Conservation (phyloP, 345 rosid genomes). For the Sapria himalayana region DNA sequence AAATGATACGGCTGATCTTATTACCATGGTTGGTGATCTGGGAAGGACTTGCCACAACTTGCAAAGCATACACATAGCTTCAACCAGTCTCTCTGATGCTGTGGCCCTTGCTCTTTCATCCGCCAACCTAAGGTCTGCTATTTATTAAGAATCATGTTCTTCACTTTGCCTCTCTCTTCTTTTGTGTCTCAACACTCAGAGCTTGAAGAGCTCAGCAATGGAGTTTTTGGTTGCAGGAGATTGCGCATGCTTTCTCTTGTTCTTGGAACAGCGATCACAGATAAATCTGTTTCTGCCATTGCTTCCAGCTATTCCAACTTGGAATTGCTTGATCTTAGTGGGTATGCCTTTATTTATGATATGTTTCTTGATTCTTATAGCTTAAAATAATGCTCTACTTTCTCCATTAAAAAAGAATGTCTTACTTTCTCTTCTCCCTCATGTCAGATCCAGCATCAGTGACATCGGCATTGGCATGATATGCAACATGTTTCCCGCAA, state of each 20-base stretch:
- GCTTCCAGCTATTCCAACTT: slow-evolving; percentile 50
- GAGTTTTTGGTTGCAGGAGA: too few species aligned
- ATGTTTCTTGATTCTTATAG: background rate
- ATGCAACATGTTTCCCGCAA: slow-evolving; percentile 69
- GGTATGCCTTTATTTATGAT: slow-evolving; percentile 33
- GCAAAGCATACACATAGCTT: slow-evolving; percentile 75
- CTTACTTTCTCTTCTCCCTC: slow-evolving; percentile 6
- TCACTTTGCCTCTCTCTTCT: too few species aligned
- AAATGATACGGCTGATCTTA: slow-evolving; percentile 57
- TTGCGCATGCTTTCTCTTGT: slow-evolving; percentile 88
- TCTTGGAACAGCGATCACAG: slow-evolving; percentile 74
- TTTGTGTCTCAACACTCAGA: too few species aligned
- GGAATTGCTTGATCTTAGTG: slow-evolving; percentile 91
- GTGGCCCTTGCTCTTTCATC: slow-evolving; percentile 75
- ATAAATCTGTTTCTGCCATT: slow-evolving; percentile 90
- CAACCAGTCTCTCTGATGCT: slow-evolving; percentile 57
- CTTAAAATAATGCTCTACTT: background rate
- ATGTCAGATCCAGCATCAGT: slow-evolving; percentile 73
- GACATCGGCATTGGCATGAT: slow-evolving; percentile 97
- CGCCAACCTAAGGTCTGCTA: slow-evolving; percentile 64
- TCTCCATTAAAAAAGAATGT: background rate
- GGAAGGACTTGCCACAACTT: slow-evolving; percentile 57
- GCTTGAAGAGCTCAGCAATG: too few species aligned
- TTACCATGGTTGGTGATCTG: slow-evolving; percentile 40
- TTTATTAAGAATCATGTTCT: too few species aligned